Evolutionary conservation across 192 early-diverging fungal genomes (phyloP), one percentile per base, ranked within the genome.

Genomic region (Backusella liffmaniae): DNA sequence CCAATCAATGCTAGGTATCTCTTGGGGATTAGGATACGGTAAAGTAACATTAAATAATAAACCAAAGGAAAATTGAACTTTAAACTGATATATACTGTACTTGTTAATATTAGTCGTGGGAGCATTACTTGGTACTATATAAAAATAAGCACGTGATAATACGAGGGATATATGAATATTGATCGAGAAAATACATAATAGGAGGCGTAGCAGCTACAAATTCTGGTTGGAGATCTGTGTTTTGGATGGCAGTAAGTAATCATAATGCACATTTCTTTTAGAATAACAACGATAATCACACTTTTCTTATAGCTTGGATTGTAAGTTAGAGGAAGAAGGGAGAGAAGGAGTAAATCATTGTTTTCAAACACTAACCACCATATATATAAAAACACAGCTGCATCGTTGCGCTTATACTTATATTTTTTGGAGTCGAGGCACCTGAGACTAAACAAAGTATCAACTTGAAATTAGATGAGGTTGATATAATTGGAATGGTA

Each of bases 401-500:
- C 10, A 49, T 53, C 15, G 73, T 87, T n/a, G 81, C 85, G 3
- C 73, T 86, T 35, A 12, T 83, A 9, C 56, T 87, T 5, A 68
- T 84, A 5, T 65, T 82, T 13, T 44, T 84, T 44, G 75, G 77
- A 12, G 66, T 88, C 2, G 80, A 84, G 51, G 34, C 76, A 4
- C 81, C 75, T 10, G 37, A 46, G 21, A 46, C 42, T 1, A 65
- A 10, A 21, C 67, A 30, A 30, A 75, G 39, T 10, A 39, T 73
- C 6, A 16, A 21, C 34, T 49, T 82, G 5, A 73, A 76, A 67
- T 70, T 91, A 32, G 79, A 74, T 66, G 73, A 79, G 34, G 69
- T 91, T n/a, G 89, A 91, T 76, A 56, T 78, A n/a, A 36, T 79
- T 3, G 90, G 90, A 42, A 85, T 81, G 10, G 10, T 86, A 10